Conservation (phyloP, 768 basidiomycete species). For the Rhodotorula diobovata region DNA sequence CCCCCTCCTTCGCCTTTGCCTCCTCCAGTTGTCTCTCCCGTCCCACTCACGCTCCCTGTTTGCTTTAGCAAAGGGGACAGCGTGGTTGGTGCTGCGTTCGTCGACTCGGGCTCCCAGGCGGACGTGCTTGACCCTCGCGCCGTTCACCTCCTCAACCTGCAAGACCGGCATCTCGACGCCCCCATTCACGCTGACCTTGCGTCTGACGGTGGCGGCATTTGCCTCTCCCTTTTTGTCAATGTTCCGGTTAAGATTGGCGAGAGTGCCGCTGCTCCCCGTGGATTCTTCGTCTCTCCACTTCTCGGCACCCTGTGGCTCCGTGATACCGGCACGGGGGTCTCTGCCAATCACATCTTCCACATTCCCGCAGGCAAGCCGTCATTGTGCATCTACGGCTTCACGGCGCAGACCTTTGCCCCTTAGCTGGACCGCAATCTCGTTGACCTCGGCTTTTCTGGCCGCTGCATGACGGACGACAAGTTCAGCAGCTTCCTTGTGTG, state of each 20-base stretch:
- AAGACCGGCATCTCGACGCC: neutral
- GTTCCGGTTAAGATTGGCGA: neutral
- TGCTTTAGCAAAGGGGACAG: neutral
- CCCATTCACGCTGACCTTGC: constrained; percentile 1
- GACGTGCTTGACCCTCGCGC: neutral
- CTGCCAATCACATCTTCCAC: neutral
- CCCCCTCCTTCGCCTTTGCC: no score
- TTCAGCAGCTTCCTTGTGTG: neutral
- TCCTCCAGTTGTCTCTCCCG: no score
- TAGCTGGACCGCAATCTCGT: neutral
- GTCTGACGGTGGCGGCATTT: neutral
- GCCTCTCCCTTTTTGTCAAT: neutral
- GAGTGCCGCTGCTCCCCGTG: neutral
- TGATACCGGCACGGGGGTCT: neutral
- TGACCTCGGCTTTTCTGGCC: neutral
- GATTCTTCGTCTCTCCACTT: constrained; percentile 8
- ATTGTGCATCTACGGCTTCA: neutral
- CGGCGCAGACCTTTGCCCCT: neutral
- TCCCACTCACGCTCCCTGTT: no score
- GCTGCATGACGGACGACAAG: neutral
- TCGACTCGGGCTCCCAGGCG: constrained; percentile 4
- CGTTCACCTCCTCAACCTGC: neutral
- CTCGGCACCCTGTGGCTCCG: constrained; percentile 14
- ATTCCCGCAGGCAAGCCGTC: neutral
- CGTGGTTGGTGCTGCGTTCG: neutral